phyloP scores from a whole-genome alignment of 306 rosid species.

The Cucumis melo region DNA sequence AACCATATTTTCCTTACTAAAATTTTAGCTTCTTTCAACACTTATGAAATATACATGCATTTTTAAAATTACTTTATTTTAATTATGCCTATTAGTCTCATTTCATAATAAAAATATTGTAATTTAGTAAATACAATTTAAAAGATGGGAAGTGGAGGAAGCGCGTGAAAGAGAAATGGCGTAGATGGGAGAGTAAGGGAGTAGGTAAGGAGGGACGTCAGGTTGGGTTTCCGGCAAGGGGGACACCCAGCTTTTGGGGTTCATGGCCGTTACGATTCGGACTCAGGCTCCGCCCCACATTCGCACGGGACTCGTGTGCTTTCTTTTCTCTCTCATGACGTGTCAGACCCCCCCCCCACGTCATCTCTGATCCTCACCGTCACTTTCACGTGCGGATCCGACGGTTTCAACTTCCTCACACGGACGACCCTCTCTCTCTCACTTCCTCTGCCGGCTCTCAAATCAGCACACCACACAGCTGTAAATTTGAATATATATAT shows the following conservation, averaged over 20 bases:
- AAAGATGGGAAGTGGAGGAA: too few species aligned
- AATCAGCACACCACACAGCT: background rate
- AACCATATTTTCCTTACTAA: too few species aligned
- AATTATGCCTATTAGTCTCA: too few species aligned
- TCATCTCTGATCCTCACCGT: constrained; percentile 1
- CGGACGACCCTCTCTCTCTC: background rate
- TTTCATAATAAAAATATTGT: too few species aligned
- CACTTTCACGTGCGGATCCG: constrained; percentile 20
- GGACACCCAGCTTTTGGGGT: background rate
- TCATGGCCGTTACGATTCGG: constrained; percentile 15
- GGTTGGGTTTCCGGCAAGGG: constrained; percentile 8
- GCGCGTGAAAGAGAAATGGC: background rate
- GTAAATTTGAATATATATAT: background rate
- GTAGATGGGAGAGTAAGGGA: background rate
- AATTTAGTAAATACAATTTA: too few species aligned
- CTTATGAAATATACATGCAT: too few species aligned
- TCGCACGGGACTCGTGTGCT: constrained; percentile 21
- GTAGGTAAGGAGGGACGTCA: constrained; percentile 2
- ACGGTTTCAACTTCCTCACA: constrained; percentile 17
- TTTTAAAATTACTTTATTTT: too few species aligned
- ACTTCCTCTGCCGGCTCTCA: background rate
- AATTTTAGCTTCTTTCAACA: too few species aligned
- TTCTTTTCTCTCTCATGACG: background rate
- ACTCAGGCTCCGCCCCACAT: constrained; percentile 17
- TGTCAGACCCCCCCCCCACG: background rate